A percentile compares a stretch with the other conserved stretches of the same genome.
Conservation (phyloP, 768 basidiomycete species). For the Termitomyces sp. region DNA sequence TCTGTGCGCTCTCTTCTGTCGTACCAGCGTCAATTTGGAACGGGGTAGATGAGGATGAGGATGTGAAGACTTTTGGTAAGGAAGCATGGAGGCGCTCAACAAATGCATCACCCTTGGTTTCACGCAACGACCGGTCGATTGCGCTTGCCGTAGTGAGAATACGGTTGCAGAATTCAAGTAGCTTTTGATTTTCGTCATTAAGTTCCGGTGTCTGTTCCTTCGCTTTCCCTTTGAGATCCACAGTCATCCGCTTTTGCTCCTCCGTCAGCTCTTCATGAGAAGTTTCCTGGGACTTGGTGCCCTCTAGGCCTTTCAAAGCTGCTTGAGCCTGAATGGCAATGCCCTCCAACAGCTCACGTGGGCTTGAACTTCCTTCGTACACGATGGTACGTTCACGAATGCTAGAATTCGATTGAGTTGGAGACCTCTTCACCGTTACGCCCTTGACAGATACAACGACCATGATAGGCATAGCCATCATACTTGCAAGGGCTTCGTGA, state of each 20-base stretch:
- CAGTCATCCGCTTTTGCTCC: conserved; percentile 84
- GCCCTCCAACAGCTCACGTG: conserved; percentile 86
- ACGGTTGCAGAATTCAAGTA: conserved; percentile 79
- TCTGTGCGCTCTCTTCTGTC: conserved; percentile 63
- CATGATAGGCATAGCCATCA: conserved; percentile 98
- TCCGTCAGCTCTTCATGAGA: conserved; percentile 71
- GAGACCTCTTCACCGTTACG: conserved; percentile 49
- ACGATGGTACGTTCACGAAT: conserved; percentile 78
- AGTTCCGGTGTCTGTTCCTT: conserved; percentile 43
- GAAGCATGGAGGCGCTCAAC: conserved; percentile 71
- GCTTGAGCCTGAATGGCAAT: conserved; percentile 92
- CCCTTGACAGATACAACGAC: conserved; percentile 65
- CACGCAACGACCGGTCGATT: conserved; percentile 83
- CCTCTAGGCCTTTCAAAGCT: conserved; percentile 82
- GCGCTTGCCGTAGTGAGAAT: conserved; percentile 78
- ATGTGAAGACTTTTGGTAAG: conserved; percentile 65
- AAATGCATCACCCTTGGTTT: conserved; percentile 87
- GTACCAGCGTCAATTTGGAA: conserved; percentile 44
- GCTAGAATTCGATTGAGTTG: conserved; percentile 35
- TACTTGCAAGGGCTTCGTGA: conserved; percentile 88
- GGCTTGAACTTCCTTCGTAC: conserved; percentile 89
- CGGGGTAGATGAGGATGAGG: conserved; percentile 35
- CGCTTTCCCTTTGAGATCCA: conserved; percentile 58
- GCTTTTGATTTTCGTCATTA: conserved; percentile 72
- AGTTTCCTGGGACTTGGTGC: conserved; percentile 43